phyloP scores from a whole-genome alignment of 2,329 filamentous ascomycete genomes.

The Fusarium cicatricum region DNA sequence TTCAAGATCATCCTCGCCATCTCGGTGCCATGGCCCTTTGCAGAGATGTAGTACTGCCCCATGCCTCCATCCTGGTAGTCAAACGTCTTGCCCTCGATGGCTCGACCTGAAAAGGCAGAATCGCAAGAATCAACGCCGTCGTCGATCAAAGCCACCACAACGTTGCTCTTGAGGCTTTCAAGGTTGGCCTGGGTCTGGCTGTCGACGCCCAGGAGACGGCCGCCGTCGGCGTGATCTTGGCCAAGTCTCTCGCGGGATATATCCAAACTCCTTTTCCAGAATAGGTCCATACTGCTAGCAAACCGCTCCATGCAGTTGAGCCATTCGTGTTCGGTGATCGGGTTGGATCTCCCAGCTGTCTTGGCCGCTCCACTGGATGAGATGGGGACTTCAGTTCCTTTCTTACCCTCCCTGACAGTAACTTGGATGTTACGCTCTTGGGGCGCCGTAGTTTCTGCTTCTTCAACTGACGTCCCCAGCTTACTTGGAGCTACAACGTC shows the following conservation, averaged over 20 bases:
- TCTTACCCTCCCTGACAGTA: neutral
- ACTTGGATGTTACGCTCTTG: neutral
- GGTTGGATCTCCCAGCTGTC: neutral
- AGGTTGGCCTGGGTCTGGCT: neutral
- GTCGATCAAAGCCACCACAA: slow-evolving; percentile 12
- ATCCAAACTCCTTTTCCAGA: neutral
- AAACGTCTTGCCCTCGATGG: slow-evolving; percentile 12
- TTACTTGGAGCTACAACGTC: neutral
- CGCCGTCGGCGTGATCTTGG: neutral
- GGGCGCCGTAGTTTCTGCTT: neutral
- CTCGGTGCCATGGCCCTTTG: slow-evolving; percentile 33
- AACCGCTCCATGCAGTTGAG: slow-evolving; percentile 7
- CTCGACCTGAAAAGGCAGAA: neutral
- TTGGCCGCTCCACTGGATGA: neutral
- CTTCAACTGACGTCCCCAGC: neutral
- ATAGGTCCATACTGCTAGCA: neutral
- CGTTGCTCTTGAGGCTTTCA: neutral
- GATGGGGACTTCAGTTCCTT: neutral
- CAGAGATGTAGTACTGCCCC: slow-evolving; percentile 14
- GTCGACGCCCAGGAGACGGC: neutral
- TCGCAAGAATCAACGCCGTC: slow-evolving; percentile 9
- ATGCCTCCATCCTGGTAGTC: slow-evolving; percentile 7
- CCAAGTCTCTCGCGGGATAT: neutral
- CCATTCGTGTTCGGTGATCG: slow-evolving; percentile 8
- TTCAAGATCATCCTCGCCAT: slow-evolving; percentile 39